A percentile compares a stretch with the other conserved stretches of the same genome.
Evolutionary conservation across 495 filamentous ascomycete species (phyloP).

Genomic region (Penicillium manginii): DNA sequence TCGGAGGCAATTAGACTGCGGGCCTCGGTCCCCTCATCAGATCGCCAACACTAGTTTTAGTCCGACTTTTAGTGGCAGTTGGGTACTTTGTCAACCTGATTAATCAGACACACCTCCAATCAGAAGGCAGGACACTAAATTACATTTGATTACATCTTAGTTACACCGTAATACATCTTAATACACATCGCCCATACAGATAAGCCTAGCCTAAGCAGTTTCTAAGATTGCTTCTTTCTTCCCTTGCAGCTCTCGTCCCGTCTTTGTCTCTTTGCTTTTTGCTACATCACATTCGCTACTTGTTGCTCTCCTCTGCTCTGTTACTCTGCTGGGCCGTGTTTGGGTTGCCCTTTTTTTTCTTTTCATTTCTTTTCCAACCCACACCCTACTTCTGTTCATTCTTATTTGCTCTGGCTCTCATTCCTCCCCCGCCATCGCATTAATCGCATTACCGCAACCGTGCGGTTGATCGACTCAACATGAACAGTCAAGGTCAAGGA

Average conservation of each 20-base stretch:
- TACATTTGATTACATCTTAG: neutral
- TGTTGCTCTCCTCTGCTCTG: neutral
- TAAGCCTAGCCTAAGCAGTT: neutral
- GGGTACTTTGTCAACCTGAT: too few relatives aligned
- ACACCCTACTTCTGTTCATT: neutral
- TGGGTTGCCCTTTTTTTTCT: neutral
- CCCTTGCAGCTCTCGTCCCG: neutral
- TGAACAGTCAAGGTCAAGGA: constrained; percentile 10
- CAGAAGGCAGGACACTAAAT: too few relatives aligned
- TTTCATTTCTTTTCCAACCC: neutral
- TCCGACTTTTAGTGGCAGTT: too few relatives aligned
- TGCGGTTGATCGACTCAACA: constrained; percentile 10
- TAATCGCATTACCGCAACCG: constrained; percentile 1
- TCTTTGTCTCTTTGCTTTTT: neutral
- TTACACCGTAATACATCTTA: neutral
- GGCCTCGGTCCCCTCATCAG: too few relatives aligned
- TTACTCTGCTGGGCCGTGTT: neutral
- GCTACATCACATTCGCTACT: constrained; percentile 22
- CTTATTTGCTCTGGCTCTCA: neutral
- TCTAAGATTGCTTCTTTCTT: constrained; percentile 5
- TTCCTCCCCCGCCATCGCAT: neutral
- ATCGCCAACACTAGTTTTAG: too few relatives aligned
- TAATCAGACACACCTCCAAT: neutral
- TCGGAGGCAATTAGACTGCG: too few relatives aligned
- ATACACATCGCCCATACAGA: too few relatives aligned